Evolutionary conservation across 2,329 filamentous ascomycete genomes (phyloP).

Genomic region (Macrophomina tecta): DNA sequence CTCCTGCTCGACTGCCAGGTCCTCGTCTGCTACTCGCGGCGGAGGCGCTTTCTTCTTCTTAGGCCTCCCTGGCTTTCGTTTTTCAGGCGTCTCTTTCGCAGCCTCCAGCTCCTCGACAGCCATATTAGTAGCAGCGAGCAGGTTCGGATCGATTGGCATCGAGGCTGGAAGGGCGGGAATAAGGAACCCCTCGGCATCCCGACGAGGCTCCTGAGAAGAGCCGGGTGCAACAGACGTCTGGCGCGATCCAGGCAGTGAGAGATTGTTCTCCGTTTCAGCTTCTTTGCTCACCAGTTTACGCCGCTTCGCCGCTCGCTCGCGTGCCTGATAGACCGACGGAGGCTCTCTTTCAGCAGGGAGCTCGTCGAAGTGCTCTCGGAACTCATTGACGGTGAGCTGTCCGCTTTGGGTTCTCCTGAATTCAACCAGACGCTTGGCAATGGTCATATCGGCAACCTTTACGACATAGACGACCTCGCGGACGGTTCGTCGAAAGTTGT

Average conservation of each 20-base stretch:
- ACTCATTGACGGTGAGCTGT: constrained; percentile 85
- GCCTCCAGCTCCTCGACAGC: constrained; percentile 27
- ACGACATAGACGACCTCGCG: constrained; percentile 98
- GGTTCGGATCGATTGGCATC: constrained; percentile 33
- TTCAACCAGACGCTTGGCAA: constrained; percentile 88
- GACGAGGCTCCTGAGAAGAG: constrained; percentile 33
- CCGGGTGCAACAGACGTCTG: constrained; percentile 16
- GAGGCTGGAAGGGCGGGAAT: constrained; percentile 40
- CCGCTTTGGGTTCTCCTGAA: constrained; percentile 88
- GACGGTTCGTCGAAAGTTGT: constrained; percentile 92
- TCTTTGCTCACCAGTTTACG: constrained; percentile 36
- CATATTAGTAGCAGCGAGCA: constrained; percentile 27
- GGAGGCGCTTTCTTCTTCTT: constrained; percentile 41
- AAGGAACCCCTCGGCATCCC: constrained; percentile 50
- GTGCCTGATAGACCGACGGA: constrained; percentile 76
- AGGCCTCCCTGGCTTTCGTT: constrained; percentile 47
- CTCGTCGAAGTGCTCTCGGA: constrained; percentile 70
- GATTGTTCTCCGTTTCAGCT: constrained; percentile 29
- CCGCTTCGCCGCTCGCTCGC: constrained; percentile 53
- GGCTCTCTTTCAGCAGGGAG: constrained; percentile 71
- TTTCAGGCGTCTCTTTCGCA: constrained; percentile 33
- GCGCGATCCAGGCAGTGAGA: constrained; percentile 14
- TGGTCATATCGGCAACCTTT: constrained; percentile 92
- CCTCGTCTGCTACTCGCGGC: constrained; percentile 48
- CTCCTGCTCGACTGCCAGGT: constrained; percentile 54